These are phyloP conservation scores for Pisolithus microcarpus DNA, from an alignment of 768 basidiomycete species.

Conservation along the genomic window DNA sequence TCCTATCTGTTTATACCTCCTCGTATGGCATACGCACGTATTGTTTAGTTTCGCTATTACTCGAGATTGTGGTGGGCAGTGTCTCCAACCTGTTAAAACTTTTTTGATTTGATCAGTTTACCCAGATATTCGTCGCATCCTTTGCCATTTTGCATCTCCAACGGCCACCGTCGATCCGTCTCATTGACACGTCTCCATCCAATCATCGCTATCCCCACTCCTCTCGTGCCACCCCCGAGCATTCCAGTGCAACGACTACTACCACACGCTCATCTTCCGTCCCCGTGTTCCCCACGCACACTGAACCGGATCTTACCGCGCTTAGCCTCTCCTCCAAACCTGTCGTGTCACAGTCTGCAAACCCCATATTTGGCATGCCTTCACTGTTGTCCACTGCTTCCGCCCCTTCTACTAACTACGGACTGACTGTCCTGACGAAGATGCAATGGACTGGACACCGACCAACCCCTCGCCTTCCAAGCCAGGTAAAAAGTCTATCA, in stretches of 20 bases:
- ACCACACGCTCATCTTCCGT: conserved; percentile 22
- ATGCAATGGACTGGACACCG: conserved; percentile 68
- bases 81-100: neutral
- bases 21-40: conserved; percentile 37
- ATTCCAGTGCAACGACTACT: conserved; percentile 3
- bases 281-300: conserved; percentile 12
- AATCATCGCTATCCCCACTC: conserved; percentile 24
- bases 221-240: conserved; percentile 37
- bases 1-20: conserved; percentile 28
- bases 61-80: conserved; percentile 55
- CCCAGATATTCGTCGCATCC: conserved; percentile 47
- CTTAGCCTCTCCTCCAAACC: conserved; percentile 64
- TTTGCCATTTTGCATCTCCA: conserved; percentile 53
- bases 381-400: conserved; percentile 39
- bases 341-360: conserved; percentile 32
- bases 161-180: conserved; percentile 62
- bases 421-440: conserved; percentile 27
- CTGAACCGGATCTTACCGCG: conserved; percentile 54
- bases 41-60: conserved; percentile 35
- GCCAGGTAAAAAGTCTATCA: conserved; percentile 11
- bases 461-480: conserved; percentile 31
- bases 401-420: conserved; percentile 18
- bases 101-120: neutral
- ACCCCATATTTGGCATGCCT: conserved; percentile 65
- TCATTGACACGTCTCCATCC: conserved; percentile 52